phyloP scores from a whole-genome alignment of 2,329 filamentous ascomycete species.

The Triangularia setosa region DNA sequence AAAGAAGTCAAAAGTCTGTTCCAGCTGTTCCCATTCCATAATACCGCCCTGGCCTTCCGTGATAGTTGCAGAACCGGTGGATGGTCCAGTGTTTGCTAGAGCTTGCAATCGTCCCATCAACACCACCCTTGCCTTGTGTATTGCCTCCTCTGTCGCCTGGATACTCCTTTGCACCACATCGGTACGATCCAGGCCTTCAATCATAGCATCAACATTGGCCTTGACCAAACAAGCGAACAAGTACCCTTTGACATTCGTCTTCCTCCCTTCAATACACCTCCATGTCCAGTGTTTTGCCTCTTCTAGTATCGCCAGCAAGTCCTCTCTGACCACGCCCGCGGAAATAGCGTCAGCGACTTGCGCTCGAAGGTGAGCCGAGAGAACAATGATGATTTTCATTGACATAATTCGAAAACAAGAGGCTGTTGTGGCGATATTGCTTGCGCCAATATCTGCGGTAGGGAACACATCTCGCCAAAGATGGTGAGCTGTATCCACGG shows the following conservation, averaged over 20 bases:
- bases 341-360: constrained; percentile 37
- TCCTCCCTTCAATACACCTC: constrained; percentile 41
- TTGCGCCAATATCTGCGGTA: constrained; percentile 16
- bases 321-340: constrained; percentile 33
- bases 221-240: constrained; percentile 38
- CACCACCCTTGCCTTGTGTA: neutral
- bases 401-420: constrained; percentile 38
- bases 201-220: neutral
- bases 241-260: constrained; percentile 54
- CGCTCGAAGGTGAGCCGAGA: constrained; percentile 39
- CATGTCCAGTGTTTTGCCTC: constrained; percentile 40
- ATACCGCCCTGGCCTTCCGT: neutral
- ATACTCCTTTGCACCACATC: neutral
- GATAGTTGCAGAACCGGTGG: neutral
- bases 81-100: neutral
- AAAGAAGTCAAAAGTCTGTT: neutral
- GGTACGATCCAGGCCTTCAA: neutral
- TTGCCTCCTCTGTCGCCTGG: neutral
- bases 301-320: constrained; percentile 40
- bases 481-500: constrained; percentile 46
- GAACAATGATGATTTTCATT: constrained; percentile 34
- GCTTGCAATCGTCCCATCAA: neutral
- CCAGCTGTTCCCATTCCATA: neutral
- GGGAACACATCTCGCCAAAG: constrained; percentile 41
- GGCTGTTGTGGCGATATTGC: constrained; percentile 17